These are phyloP conservation scores for Verticillium dahliae DNA, from an alignment of 2,329 filamentous ascomycete species.

Conservation along the genomic window DNA sequence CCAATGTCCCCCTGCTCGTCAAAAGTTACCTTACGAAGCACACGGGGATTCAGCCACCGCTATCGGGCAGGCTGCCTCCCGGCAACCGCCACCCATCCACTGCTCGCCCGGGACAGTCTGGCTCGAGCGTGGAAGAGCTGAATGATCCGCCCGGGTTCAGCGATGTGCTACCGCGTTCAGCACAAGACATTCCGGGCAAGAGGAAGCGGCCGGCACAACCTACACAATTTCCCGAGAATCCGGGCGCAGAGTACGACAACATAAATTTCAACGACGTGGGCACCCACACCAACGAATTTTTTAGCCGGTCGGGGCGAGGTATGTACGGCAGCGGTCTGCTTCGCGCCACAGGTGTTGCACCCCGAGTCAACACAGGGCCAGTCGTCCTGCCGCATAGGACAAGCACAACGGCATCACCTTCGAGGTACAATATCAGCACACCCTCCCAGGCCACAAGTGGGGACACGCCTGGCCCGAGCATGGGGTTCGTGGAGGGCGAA, in stretches of 20 bases:
- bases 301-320: not conserved
- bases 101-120: not conserved
- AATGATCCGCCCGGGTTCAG: not conserved
- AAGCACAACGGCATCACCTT: slow-evolving; percentile 1
- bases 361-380: not conserved
- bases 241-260: not conserved
- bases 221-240: not conserved
- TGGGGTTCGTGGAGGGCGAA: not conserved
- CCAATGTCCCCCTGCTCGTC: slow-evolving; percentile 41
- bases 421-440: slow-evolving; percentile 4
- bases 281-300: not conserved
- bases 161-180: not conserved
- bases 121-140: not conserved
- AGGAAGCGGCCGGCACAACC: slow-evolving; percentile 11
- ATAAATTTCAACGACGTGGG: not conserved
- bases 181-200: slow-evolving; percentile 9
- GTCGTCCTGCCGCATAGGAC: slow-evolving; percentile 8
- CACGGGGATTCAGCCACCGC: slow-evolving; percentile 29
- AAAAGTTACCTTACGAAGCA: slow-evolving; percentile 36
- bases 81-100: slow-evolving; percentile 5
- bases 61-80: slow-evolving; percentile 38
- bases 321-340: slow-evolving; percentile 5
- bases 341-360: not conserved
- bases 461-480: not conserved
- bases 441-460: slow-evolving; percentile 5